These are phyloP conservation scores for Hemisphaericaspora lyxosophila DNA, from an alignment of 1,139 yeast genomes.

Conservation along the genomic window DNA sequence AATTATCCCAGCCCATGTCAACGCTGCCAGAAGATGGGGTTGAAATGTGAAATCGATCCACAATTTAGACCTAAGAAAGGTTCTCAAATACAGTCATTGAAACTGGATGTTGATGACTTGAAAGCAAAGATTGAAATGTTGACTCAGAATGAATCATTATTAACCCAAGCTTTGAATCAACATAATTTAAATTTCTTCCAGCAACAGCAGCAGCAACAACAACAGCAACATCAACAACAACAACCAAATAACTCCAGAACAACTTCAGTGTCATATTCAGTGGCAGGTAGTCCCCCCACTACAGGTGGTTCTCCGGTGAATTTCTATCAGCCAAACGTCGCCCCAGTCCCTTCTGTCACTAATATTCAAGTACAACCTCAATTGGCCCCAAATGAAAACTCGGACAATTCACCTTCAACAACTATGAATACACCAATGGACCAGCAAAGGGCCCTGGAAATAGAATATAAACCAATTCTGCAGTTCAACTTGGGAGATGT, in stretches of 20 bases:
- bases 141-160: constrained; percentile 65
- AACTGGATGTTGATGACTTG: constrained; percentile 82
- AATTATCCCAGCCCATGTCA: constrained; percentile 81
- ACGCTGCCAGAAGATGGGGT: constrained; percentile 75
- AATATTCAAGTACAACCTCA: constrained; percentile 7
- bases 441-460: constrained; percentile 11
- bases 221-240: constrained; percentile 14
- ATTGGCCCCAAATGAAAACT: constrained; percentile 16
- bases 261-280: neutral
- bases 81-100: constrained; percentile 78
- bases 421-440: constrained; percentile 9
- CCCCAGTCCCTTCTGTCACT: constrained; percentile 5
- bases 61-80: constrained; percentile 90
- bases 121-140: constrained; percentile 75
- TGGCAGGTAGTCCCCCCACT: constrained; percentile 1
- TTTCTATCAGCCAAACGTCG: constrained; percentile 1
- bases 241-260: neutral
- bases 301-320: constrained; percentile 3
- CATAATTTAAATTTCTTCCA: constrained; percentile 34
- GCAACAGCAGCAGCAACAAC: constrained; percentile 9
- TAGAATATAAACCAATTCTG: constrained; percentile 19
- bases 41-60: constrained; percentile 87
- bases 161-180: constrained; percentile 60
- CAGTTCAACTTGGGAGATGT: constrained; percentile 79
- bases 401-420: constrained; percentile 26